Evolutionary conservation across 2,329 filamentous ascomycete genomes (phyloP).

Genomic region (Penicillium rolfsii): DNA sequence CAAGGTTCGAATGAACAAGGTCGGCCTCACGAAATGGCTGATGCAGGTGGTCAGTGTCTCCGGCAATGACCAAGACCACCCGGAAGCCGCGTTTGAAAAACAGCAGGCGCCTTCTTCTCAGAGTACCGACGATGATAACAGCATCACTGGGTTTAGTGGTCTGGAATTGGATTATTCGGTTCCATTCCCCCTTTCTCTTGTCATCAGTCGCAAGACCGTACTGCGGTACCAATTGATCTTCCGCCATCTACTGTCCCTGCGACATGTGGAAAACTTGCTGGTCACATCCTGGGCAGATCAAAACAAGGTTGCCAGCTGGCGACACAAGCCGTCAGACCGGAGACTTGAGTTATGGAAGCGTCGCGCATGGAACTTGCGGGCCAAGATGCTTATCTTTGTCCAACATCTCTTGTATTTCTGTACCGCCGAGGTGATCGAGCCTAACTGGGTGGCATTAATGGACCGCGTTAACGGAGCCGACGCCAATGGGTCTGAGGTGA

Average conservation of each 20-base stretch:
- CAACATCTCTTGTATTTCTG: slow-evolving; percentile 97
- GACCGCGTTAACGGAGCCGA: slow-evolving; percentile 70
- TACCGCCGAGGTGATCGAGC: slow-evolving; percentile 95
- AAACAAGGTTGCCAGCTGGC: slow-evolving; percentile 78
- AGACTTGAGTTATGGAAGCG: slow-evolving; percentile 90
- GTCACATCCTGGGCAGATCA: slow-evolving; percentile 90
- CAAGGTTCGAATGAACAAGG: slow-evolving; percentile 95
- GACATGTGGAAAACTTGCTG: slow-evolving; percentile 85
- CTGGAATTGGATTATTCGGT: slow-evolving; percentile 92
- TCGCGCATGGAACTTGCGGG: slow-evolving; percentile 85
- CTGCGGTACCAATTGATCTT: slow-evolving; percentile 96
- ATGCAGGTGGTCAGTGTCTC: slow-evolving; percentile 97
- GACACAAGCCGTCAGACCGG: slow-evolving; percentile 72
- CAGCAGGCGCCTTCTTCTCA: slow-evolving; percentile 72
- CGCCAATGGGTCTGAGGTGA: slow-evolving; percentile 44
- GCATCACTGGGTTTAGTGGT: slow-evolving; percentile 87
- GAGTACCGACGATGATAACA: slow-evolving; percentile 72
- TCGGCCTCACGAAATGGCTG: slow-evolving; percentile 87
- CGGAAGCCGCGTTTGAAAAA: slow-evolving; percentile 64
- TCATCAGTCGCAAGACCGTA: slow-evolving; percentile 95
- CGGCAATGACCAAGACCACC: slow-evolving; percentile 82
- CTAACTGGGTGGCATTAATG: slow-evolving; percentile 95
- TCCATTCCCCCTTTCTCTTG: slow-evolving; percentile 91
- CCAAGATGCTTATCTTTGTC: slow-evolving; percentile 94
- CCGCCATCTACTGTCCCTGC: slow-evolving; percentile 85